phyloP scores from a whole-genome alignment of 768 basidiomycete genomes.

The Kwoniella pini region DNA sequence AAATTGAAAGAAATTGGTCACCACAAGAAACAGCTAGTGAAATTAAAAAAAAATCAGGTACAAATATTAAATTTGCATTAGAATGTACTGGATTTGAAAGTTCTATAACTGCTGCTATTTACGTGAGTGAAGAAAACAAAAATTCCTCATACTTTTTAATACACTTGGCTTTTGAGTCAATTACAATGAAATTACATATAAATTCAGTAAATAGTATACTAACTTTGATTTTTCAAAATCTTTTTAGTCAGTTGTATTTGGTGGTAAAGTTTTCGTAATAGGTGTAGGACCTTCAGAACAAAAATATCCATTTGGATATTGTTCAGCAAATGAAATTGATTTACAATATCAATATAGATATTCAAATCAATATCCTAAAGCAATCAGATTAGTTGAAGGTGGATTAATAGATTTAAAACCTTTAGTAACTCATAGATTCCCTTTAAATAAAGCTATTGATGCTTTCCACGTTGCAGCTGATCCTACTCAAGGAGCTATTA shows the following conservation, averaged over 20 bases:
- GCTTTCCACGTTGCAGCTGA: slow-evolving; percentile 57
- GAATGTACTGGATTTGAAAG: slow-evolving; percentile 58
- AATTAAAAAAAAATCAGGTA: slow-evolving; percentile 48
- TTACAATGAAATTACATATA: too few species aligned
- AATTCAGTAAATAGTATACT: too few species aligned
- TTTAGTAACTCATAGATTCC: slow-evolving; percentile 57
- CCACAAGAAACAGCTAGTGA: slow-evolving; percentile 43
- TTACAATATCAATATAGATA: slow-evolving; percentile 57
- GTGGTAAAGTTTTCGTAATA: slow-evolving; percentile 56
- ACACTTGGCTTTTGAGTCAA: too few species aligned
- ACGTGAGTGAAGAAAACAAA: slow-evolving; percentile 40
- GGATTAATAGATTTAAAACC: slow-evolving; percentile 55
- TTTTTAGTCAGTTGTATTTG: slow-evolving; percentile 52
- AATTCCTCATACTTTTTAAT: not conserved
- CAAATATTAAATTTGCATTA: slow-evolving; percentile 47
- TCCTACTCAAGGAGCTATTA: slow-evolving; percentile 54
- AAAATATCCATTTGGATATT: slow-evolving; percentile 55
- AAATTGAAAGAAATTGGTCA: slow-evolving; percentile 44
- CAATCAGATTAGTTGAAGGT: slow-evolving; percentile 53
- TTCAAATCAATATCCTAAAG: slow-evolving; percentile 57
- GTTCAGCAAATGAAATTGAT: slow-evolving; percentile 55
- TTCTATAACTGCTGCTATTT: slow-evolving; percentile 54
- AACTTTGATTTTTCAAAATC: not conserved
- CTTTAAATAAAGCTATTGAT: slow-evolving; percentile 53
- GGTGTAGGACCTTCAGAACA: slow-evolving; percentile 56